A percentile compares a stretch with the other conserved stretches of the same genome.
Conservation (phyloP, 257 asterid genomes). For the Fraxinus cuspidata region DNA sequence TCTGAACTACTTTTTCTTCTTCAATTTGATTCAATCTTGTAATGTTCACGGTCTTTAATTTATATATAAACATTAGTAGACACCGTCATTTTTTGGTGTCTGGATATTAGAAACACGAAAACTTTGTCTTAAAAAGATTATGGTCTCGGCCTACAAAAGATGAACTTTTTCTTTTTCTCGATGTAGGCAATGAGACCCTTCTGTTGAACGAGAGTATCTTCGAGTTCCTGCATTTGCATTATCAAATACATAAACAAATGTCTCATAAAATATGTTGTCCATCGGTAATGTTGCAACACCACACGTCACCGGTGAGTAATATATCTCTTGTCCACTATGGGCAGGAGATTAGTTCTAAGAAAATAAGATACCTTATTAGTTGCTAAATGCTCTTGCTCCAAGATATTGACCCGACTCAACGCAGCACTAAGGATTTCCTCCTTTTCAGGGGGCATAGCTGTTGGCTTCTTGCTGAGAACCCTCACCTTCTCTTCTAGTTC, state of each 20-base stretch:
- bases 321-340: too few species aligned
- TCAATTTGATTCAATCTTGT: neutral
- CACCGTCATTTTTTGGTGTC: neutral
- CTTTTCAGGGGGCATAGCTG: conserved; percentile 68
- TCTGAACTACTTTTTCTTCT: neutral
- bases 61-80: neutral
- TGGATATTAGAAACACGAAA: too few species aligned
- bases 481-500: conserved; percentile 78
- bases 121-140: neutral
- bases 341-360: neutral
- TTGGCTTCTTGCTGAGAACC: conserved; percentile 47
- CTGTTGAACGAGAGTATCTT: conserved; percentile 62
- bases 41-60: neutral
- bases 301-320: too few species aligned
- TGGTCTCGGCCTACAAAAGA: conserved; percentile 37
- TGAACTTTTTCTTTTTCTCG: conserved; percentile 78
- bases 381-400: conserved; percentile 76
- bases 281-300: too few species aligned
- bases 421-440: conserved; percentile 75
- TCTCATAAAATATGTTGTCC: too few species aligned
- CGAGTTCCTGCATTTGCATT: conserved; percentile 52
- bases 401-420: conserved; percentile 55
- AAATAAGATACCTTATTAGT: conserved; percentile 61
- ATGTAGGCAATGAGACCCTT: conserved; percentile 61
- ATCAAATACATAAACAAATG: neutral